Evolutionary conservation across 2,329 filamentous ascomycete species (phyloP), one percentile per base, ranked within the genome.

Genomic region (Fusarium austroafricanum): DNA sequence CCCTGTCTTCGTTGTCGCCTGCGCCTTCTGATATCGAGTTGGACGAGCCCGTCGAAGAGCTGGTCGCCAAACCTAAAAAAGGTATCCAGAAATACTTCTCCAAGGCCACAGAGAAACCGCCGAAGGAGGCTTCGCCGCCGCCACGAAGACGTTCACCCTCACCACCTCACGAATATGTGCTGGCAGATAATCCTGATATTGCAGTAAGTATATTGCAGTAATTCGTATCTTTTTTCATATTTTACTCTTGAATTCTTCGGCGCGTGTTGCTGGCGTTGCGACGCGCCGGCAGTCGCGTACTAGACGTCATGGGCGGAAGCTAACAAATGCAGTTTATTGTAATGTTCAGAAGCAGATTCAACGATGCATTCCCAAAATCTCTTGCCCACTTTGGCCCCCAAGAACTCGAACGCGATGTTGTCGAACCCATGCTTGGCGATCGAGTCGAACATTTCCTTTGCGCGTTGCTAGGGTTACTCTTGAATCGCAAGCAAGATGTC

Each of bases 401-500:
- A 80, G 96, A 99, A 79, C 88, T 99, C 64, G 96, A 99, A 80
- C 86, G 87, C 78, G 96, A 96, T 51, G 87, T 97, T 51, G 88
- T 90, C 64, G 92, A 95, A 77, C 81, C 86, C 47, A 81, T 90
- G 21, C 94, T 95, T 4, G 93, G 94, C 73, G 90, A 96, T 75
- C 90, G 94, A 75, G 90, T 92, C 45, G 95, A 98, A 82, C 87
- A 90, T 71, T 89, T 99, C 60, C 84, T 99, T 26, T 99, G 96
- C 83, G 94, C 94, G 66, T 81, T 99, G 70, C 84, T 99, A 43
- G 90, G 92, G 31, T 84, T 99, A 73, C 88, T 97, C 55, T 85
- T 99, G 75, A 99, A 99, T 80, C 90, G 96, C 79, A 98, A 99
- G 84, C 97, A 99, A 79, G 94, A 97, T 81, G 92, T 98, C 77